Evolutionary conservation across 1,139 yeast genomes (phyloP).

Genomic region (Debaryomyces sp.): DNA sequence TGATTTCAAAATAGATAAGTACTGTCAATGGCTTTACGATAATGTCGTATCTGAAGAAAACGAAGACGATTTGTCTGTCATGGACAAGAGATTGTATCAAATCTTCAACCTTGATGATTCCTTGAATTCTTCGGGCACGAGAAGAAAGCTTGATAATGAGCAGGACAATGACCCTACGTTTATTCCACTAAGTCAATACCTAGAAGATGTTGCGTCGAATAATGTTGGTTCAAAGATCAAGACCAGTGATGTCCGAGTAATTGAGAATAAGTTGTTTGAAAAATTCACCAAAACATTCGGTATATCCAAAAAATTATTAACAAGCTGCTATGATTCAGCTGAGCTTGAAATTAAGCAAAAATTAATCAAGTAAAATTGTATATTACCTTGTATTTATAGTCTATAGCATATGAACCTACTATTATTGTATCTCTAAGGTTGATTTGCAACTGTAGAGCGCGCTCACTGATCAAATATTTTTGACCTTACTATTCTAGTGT

Average conservation of each 20-base stretch:
- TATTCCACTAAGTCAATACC: neutral
- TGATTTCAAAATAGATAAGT: constrained; percentile 37
- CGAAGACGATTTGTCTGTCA: constrained; percentile 25
- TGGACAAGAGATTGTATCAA: constrained; percentile 38
- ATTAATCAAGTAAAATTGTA: constrained; percentile 3
- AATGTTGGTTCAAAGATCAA: constrained; percentile 1
- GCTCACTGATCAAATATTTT: neutral
- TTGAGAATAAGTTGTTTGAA: constrained; percentile 11
- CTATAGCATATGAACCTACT: neutral
- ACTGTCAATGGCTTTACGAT: constrained; percentile 45
- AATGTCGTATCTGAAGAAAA: constrained; percentile 30
- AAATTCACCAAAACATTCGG: constrained; percentile 11
- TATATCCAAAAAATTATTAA: constrained; percentile 7
- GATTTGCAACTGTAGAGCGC: neutral
- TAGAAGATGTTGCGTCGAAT: constrained; percentile 1
- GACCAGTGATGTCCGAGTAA: constrained; percentile 3
- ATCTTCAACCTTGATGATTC: constrained; percentile 31
- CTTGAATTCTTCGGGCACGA: neutral
- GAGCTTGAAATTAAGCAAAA: constrained; percentile 11
- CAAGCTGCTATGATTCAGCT: constrained; percentile 8
- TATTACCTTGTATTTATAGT: constrained; percentile 3
- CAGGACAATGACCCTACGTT: constrained; percentile 7
- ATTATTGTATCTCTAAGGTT: no score
- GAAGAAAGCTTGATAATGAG: constrained; percentile 5
- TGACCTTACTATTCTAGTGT: neutral